Base-by-base conservation (phyloP, 2,329 filamentous ascomycete genomes). In the Phaeosphaeriaceae sp. region DNA sequence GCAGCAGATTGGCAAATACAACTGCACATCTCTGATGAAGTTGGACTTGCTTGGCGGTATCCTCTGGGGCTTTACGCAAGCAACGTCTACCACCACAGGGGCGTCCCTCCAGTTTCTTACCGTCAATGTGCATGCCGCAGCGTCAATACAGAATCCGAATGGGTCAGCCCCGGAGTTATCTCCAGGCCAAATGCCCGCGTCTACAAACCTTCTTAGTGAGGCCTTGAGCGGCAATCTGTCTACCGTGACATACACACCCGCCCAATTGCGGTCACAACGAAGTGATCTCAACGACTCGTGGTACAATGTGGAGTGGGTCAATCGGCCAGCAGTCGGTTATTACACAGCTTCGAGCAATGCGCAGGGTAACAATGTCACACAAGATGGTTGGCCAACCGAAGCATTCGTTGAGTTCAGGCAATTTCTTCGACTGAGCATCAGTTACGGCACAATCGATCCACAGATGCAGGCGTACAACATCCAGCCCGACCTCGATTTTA, bases 351-450 rank as follows among this genome's bases (percentile, higher is more conserved):
- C 81, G 9, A 67, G 73, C 25, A 65, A 77, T 42, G 48, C 65
- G 11, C 64, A 74, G 2, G 78, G 79, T 19, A 77, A 73, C 7
- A 45, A 69, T 1, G 80, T 79, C 20, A 89, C 87, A 0, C 69
- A 79, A 0, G 81, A 88, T 73, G 88, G 88, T 11, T 90, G 88
- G 88, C 88, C 88, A 0, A 84, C 82, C n/a, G 83, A 86, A 63
- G 80, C 82, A 20, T 87, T 82, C 63, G 73, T 89, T 33, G 85
- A 87, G 62, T 80, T 88, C 46, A 77, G 79, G 1, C 76, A 81
- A 48, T 79, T 80, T n/a, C 82, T 82, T 62, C 80, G 88, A 31
- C 64, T 89, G 1, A 67, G 90, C 1, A 71, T 85, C 9, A 81
- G 82, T 40, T 87, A 85, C 69, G 87, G 87, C 1, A 77, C 70